A percentile compares a stretch with the other conserved stretches of the same genome.
These are phyloP conservation scores for Phlyctochytrium bullatum DNA, from an alignment of 192 early-diverging fungal genomes.

Conservation along the genomic window DNA sequence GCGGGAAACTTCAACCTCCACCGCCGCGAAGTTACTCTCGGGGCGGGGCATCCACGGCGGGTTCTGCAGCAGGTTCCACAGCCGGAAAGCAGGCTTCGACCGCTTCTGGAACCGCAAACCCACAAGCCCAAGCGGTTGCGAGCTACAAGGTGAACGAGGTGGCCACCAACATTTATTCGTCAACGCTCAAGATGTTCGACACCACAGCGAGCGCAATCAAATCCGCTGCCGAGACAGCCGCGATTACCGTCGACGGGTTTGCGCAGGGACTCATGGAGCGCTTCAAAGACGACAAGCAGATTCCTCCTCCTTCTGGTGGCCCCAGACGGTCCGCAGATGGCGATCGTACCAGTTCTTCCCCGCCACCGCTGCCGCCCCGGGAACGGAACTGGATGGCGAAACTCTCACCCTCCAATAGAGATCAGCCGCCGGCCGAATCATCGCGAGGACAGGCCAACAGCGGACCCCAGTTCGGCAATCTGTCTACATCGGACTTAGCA, in stretches of 20 bases:
- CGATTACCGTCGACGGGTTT: slow-evolving; percentile 17
- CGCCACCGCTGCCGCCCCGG: background rate
- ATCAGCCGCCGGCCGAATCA: too few species aligned
- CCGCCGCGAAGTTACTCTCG: background rate
- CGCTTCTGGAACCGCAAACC: background rate
- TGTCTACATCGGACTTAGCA: background rate
- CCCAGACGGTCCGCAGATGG: background rate
- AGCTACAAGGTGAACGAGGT: slow-evolving; percentile 6
- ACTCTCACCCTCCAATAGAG: too few species aligned
- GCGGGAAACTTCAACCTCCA: background rate
- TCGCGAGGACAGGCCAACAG: background rate
- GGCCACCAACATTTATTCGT: slow-evolving; percentile 15
- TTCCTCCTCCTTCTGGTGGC: background rate
- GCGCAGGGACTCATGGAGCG: slow-evolving; percentile 16
- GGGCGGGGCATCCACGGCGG: too few species aligned
- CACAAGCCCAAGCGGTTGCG: background rate
- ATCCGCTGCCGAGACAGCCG: slow-evolving; percentile 18
- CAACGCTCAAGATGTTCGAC: slow-evolving; percentile 4
- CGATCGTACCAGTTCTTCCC: background rate
- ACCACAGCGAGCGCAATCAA: slow-evolving; percentile 6
- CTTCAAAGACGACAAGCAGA: slow-evolving; percentile 13
- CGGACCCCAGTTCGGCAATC: background rate
- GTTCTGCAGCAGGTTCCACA: too few species aligned
- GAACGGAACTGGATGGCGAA: background rate
- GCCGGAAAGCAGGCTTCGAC: background rate